Conservation (phyloP, 2,329 filamentous ascomycete genomes). For the Lecanoromycetidae sp. region DNA sequence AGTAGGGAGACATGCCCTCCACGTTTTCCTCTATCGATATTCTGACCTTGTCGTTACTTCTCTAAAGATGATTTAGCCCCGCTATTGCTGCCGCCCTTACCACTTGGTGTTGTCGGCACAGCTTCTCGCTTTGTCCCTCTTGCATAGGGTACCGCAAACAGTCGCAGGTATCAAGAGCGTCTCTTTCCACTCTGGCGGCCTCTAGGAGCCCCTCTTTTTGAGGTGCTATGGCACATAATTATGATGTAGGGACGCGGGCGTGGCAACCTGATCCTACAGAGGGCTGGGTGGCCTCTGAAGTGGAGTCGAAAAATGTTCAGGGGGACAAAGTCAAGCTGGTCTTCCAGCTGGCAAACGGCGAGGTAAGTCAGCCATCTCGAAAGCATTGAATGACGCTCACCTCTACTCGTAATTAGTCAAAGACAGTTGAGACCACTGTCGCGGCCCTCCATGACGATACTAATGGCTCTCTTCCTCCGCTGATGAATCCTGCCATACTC, state of each 20-base stretch:
- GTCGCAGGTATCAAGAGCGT: not conserved
- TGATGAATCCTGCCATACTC: conserved; percentile 97
- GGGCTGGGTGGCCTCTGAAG: conserved; percentile 95
- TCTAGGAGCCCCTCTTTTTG: conserved; percentile 7
- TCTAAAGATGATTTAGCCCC: too few species aligned
- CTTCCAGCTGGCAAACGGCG: conserved; percentile 84
- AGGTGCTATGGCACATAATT: conserved; percentile 71
- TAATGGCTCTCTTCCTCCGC: conserved; percentile 67
- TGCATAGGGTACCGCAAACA: not conserved
- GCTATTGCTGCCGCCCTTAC: too few species aligned
- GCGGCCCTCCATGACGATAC: conserved; percentile 65
- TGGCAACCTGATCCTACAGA: conserved; percentile 96
- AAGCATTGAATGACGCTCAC: conserved; percentile 1
- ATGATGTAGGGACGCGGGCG: conserved; percentile 91
- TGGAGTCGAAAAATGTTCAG: conserved; percentile 69
- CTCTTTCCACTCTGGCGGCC: conserved; percentile 10
- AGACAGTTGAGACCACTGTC: conserved; percentile 56
- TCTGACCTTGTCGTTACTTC: too few species aligned
- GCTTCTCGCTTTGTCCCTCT: not conserved
- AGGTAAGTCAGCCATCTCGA: conserved; percentile 45
- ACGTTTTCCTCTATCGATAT: too few species aligned
- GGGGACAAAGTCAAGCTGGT: conserved; percentile 78
- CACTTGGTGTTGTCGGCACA: not conserved
- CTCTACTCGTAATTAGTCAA: conserved; percentile 16
- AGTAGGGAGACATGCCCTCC: too few species aligned